Conservation (phyloP, 202 grass and related monocot species). For the Schoenoplectus tabernaemontani region DNA sequence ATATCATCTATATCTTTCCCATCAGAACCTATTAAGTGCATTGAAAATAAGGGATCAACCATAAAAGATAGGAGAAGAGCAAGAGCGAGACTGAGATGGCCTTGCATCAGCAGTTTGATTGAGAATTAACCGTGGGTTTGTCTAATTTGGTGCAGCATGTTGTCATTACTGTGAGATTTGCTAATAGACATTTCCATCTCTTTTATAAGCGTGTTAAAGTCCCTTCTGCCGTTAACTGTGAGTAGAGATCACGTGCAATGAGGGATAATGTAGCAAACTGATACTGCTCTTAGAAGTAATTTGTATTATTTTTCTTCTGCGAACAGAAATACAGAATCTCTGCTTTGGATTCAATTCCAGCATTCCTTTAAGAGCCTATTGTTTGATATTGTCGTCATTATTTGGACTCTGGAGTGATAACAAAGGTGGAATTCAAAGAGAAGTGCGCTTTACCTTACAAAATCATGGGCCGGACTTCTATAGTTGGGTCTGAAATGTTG, state of each 20-base stretch:
- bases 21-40: background rate
- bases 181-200: background rate
- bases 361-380: background rate
- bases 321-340: background rate
- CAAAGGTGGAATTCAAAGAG: too few species aligned
- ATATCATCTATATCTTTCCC: background rate
- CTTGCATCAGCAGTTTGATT: constrained; percentile 80
- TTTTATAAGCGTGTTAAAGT: background rate
- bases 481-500: background rate
- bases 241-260: background rate
- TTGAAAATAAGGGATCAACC: constrained; percentile 60
- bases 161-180: background rate
- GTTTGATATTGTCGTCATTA: background rate
- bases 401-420: background rate
- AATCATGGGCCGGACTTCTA: background rate
- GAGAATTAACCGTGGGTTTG: constrained; percentile 20
- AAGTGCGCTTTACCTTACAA: background rate
- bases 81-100: constrained; percentile 96
- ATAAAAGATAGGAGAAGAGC: constrained; percentile 86
- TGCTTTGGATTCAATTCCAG: background rate
- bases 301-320: background rate
- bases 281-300: background rate
- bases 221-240: background rate
- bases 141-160: background rate
- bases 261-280: background rate